A percentile compares a stretch with the other conserved stretches of the same genome.
phyloP scores from a whole-genome alignment of 257 asterid genomes.

The Anisodus acutangulus region DNA sequence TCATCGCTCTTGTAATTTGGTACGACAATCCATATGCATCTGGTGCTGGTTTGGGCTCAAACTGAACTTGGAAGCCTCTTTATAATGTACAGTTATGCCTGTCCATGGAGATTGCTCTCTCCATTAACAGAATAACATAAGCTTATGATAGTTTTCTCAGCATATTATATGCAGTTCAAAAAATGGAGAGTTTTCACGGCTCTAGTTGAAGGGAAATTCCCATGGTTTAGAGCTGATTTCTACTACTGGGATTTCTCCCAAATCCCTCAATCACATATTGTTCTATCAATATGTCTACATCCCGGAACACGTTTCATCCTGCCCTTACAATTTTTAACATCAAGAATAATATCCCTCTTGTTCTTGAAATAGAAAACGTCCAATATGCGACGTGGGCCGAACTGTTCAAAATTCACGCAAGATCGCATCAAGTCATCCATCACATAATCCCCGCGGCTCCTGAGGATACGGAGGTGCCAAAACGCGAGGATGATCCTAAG shows the following conservation, averaged over 20 bases:
- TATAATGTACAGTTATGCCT: conserved; percentile 35
- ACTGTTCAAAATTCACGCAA: too few relatives aligned
- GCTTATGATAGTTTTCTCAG: conserved; percentile 22
- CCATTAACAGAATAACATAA: conserved; percentile 25
- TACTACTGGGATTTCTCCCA: background rate
- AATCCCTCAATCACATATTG: too few relatives aligned
- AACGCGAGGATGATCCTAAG: too few relatives aligned
- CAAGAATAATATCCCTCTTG: too few relatives aligned
- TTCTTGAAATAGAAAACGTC: too few relatives aligned
- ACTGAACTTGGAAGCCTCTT: conserved; percentile 30
- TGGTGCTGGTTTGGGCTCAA: conserved; percentile 8
- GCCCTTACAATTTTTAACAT: too few relatives aligned
- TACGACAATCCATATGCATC: conserved; percentile 19
- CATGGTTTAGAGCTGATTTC: conserved; percentile 23
- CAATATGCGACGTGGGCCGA: too few relatives aligned
- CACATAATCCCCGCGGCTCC: too few relatives aligned
- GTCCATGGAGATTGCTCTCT: conserved; percentile 28
- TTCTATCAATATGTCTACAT: too few relatives aligned
- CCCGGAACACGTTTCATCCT: too few relatives aligned
- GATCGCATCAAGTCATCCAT: too few relatives aligned
- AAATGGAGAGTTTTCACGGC: conserved; percentile 3
- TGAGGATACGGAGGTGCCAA: too few relatives aligned
- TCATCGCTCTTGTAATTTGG: background rate
- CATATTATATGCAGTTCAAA: conserved; percentile 21
- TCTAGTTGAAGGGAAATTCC: conserved; percentile 4